Percentiles rank a stretch among this genome's conserved stretches.
phyloP scores from a whole-genome alignment of 1,284 basidiomycete genomes.

The Megacollybia platyphylla region DNA sequence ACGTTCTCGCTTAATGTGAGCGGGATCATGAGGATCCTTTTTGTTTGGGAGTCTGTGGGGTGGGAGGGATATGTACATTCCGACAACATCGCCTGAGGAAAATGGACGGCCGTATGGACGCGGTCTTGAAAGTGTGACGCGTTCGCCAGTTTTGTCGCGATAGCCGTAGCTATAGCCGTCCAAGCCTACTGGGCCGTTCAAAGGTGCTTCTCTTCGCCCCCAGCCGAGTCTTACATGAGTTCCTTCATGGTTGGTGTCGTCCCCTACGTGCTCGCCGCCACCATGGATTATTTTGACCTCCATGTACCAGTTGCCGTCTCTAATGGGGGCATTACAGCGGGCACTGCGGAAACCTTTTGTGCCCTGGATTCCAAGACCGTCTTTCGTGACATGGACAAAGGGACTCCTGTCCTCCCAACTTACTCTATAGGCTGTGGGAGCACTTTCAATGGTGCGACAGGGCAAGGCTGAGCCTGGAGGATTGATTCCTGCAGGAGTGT shows the following conservation, averaged over 20 bases:
- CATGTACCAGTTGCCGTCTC: slow-evolving; percentile 91
- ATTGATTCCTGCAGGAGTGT: slow-evolving; percentile 68
- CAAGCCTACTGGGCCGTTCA: slow-evolving; percentile 88
- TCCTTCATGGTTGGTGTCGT: slow-evolving; percentile 42
- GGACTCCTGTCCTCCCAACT: slow-evolving; percentile 84
- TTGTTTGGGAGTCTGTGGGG: slow-evolving; percentile 39
- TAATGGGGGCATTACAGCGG: slow-evolving; percentile 79
- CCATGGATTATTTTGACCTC: slow-evolving; percentile 78
- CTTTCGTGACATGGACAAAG: slow-evolving; percentile 69
- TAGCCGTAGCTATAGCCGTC: slow-evolving; percentile 92
- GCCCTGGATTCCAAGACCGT: slow-evolving; percentile 69
- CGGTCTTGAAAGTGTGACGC: slow-evolving; percentile 75
- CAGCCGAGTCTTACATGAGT: slow-evolving; percentile 87
- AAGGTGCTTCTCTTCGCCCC: slow-evolving; percentile 81
- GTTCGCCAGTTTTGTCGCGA: slow-evolving; percentile 87
- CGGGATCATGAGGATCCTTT: slow-evolving; percentile 58
- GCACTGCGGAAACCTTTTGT: slow-evolving; percentile 88
- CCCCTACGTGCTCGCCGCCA: slow-evolving; percentile 47
- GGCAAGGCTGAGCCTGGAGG: slow-evolving; percentile 44
- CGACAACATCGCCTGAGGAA: slow-evolving; percentile 79
- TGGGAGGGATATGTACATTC: slow-evolving; percentile 88
- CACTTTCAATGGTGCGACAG: slow-evolving; percentile 71
- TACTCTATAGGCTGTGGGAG: slow-evolving; percentile 53
- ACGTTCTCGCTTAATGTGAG: slow-evolving; percentile 72
- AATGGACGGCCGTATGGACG: slow-evolving; percentile 69